Evolutionary conservation across 78 protist genomes (phyloP).

Genomic region (Planoprotostelium fungivorum): DNA sequence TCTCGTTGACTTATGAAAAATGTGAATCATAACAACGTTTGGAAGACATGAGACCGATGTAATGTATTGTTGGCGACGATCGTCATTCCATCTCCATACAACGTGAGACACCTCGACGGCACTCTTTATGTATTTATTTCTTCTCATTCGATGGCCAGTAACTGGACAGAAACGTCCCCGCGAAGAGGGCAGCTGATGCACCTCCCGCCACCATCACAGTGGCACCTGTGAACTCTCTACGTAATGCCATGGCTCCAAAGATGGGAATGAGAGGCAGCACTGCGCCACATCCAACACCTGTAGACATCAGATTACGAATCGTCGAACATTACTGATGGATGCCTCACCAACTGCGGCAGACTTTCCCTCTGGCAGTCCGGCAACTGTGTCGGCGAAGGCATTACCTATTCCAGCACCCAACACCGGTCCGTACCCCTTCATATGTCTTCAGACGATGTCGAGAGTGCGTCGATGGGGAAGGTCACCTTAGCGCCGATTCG

Average conservation of each 20-base stretch:
- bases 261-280: neutral
- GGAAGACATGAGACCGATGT: no score
- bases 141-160: neutral
- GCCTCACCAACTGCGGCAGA: neutral
- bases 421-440: neutral
- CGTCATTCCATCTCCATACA: no score
- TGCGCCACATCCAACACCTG: neutral
- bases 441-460: neutral
- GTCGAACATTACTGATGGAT: neutral
- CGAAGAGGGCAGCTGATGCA: neutral
- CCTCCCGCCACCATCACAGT: neutral
- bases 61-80: no score
- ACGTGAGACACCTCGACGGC: no score
- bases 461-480: neutral
- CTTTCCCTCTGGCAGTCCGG: neutral
- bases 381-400: neutral
- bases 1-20: no score
- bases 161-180: neutral
- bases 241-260: neutral
- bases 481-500: neutral
- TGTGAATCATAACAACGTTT: no score
- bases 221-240: neutral
- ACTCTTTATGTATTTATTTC: no score
- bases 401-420: neutral
- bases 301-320: neutral